Evolutionary conservation across 495 filamentous ascomycete species (phyloP).

Genomic region (Aspergillus coremiiformis): DNA sequence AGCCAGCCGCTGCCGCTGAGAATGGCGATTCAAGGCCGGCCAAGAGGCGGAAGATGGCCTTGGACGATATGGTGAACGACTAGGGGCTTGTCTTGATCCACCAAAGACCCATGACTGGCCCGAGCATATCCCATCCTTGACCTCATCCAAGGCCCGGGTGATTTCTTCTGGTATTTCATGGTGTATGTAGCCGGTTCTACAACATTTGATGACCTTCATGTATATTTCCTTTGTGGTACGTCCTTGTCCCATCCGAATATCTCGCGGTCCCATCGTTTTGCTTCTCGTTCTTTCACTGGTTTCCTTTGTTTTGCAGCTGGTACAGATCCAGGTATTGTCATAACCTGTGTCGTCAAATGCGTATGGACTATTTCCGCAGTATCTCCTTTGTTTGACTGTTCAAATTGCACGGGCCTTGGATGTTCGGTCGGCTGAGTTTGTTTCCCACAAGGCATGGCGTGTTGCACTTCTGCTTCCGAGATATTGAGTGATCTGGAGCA

Average conservation of each 20-base stretch:
- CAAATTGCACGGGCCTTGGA: conserved; percentile 1
- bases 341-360: neutral
- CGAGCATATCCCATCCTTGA: conserved; percentile 9
- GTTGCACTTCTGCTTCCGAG: conserved; percentile 5
- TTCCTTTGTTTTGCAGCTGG: conserved; percentile 10
- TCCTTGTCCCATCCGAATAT: conserved; percentile 2
- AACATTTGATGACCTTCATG: conserved; percentile 23
- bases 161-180: neutral
- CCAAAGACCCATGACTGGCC: neutral
- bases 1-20: conserved; percentile 18
- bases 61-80: conserved; percentile 44
- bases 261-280: conserved; percentile 5
- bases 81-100: conserved; percentile 7
- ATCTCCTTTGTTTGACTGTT: conserved; percentile 2
- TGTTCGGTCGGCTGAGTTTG: neutral
- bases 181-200: conserved; percentile 34
- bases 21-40: conserved; percentile 47
- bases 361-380: neutral
- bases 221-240: conserved; percentile 14
- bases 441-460: conserved; percentile 10
- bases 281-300: neutral
- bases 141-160: neutral
- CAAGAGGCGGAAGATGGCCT: conserved; percentile 61
- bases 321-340: neutral
- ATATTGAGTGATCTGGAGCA: conserved; percentile 7